Percentiles rank a stretch among this genome's conserved stretches.
Conservation (phyloP, 192 early-diverging fungal genomes). For the Backusella sp. region DNA sequence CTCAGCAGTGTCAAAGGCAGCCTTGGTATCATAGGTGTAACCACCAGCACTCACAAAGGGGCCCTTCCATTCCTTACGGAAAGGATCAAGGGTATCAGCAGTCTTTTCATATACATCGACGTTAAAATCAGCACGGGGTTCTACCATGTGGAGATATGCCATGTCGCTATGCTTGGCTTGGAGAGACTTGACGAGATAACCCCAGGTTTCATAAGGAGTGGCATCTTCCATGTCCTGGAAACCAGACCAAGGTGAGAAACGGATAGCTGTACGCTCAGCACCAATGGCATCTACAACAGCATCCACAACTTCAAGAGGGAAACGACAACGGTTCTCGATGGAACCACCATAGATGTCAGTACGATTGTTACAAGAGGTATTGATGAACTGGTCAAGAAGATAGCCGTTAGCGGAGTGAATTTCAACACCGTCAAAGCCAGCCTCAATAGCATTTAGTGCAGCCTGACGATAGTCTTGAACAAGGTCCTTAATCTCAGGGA, state of each 20-base stretch:
- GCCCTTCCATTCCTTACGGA: slow-evolving; percentile 22
- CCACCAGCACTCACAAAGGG: slow-evolving; percentile 28
- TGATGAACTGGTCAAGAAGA: slow-evolving; percentile 78
- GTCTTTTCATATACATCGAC: slow-evolving; percentile 29
- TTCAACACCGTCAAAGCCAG: slow-evolving; percentile 89
- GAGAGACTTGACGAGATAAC: slow-evolving; percentile 14
- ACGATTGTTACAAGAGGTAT: slow-evolving; percentile 77
- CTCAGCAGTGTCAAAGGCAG: slow-evolving; percentile 16
- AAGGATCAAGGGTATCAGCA: slow-evolving; percentile 15
- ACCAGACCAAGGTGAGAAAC: slow-evolving; percentile 25
- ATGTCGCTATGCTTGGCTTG: slow-evolving; percentile 27
- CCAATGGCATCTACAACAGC: slow-evolving; percentile 29
- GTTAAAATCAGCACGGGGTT: slow-evolving; percentile 37
- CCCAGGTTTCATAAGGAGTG: slow-evolving; percentile 25
- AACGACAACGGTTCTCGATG: slow-evolving; percentile 30
- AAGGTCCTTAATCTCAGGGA: slow-evolving; percentile 9
- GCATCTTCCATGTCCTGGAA: slow-evolving; percentile 38
- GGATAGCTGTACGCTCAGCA: slow-evolving; percentile 31
- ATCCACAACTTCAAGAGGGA: slow-evolving; percentile 29
- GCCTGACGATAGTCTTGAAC: slow-evolving; percentile 33
- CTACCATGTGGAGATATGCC: slow-evolving; percentile 38
- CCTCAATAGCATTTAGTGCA: slow-evolving; percentile 67
- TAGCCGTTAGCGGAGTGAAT: slow-evolving; percentile 93
- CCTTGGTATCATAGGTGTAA: slow-evolving; percentile 9
- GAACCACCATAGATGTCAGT: slow-evolving; percentile 45